Conservation (phyloP, 805 yeast genomes). For the Starmerella kuoi region DNA sequence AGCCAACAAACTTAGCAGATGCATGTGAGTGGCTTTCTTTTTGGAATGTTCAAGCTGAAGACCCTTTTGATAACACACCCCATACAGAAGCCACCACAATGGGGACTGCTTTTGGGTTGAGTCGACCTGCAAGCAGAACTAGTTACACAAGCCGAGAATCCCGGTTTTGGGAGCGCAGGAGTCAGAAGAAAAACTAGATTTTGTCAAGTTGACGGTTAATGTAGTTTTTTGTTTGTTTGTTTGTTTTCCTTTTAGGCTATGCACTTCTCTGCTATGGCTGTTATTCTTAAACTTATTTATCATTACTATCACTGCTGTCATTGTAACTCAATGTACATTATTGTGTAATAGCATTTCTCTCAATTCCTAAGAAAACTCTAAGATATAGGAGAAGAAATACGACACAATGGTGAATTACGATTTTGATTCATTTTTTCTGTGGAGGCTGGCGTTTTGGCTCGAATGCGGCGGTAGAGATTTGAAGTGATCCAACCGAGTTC, state of each 20-base stretch:
- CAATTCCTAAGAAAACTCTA: too few relatives aligned
- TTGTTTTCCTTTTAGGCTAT: too few relatives aligned
- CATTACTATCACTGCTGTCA: too few relatives aligned
- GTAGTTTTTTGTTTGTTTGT: too few relatives aligned
- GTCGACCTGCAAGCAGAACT: background rate
- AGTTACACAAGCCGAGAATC: constrained; percentile 7
- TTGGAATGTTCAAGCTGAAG: background rate
- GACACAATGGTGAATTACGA: too few relatives aligned
- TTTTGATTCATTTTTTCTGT: constrained; percentile 2
- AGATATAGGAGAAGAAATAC: too few relatives aligned
- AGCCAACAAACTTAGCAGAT: background rate
- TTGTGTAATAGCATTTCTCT: too few relatives aligned
- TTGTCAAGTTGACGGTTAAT: too few relatives aligned
- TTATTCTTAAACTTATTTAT: too few relatives aligned
- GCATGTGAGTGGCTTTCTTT: constrained; percentile 10
- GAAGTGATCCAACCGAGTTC: constrained; percentile 13
- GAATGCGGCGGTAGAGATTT: constrained; percentile 19
- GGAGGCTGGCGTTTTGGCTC: constrained; percentile 14
- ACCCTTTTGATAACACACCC: background rate
- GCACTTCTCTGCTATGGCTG: too few relatives aligned
- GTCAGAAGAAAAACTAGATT: too few relatives aligned
- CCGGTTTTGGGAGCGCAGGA: background rate
- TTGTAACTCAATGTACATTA: too few relatives aligned
- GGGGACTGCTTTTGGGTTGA: background rate
- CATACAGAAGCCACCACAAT: constrained; percentile 1